Base-by-base conservation (phyloP, 352 stramenopile species). In the Paralagenidium karlingii region DNA sequence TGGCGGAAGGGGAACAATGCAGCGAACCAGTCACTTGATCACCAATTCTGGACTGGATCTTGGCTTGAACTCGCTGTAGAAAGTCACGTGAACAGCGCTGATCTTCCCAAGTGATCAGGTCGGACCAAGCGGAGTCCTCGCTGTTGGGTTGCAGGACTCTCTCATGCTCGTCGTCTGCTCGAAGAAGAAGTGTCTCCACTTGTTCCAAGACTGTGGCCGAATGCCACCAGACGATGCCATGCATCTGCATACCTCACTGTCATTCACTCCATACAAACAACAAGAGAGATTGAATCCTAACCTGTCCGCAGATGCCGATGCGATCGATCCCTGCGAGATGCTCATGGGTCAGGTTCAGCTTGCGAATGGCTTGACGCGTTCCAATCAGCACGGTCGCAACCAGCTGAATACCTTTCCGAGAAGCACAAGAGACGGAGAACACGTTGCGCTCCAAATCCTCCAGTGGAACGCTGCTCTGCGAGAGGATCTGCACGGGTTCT, bases 181-280 rank as follows among this genome's bases (percentile, higher is more conserved):
- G 21, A 25, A 18, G 24, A 38, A 74, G 45, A 13, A 80, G 60
- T 20, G 40, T 42, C 34, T 55, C 44, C 7, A 56, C 45, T 15
- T 46, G 40, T 0, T 49, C 46, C 9, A 50, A 24, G 18, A 82
- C 65, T 0, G 55, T 51, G 2, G 51, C 60, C 19, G 64, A 65
- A 22, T 56, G 63, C 77, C 77, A 90, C 77, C 77, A 90, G 30
- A 87, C 51, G 34, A 90, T 87, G 5, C 77, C 77, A 34, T 90
- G 77, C 77, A 90, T 90, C 74, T 90, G 49, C 22, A 11, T 24
- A 30, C 16, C 2, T 12, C 8, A 34, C 10, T 38, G 9, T 5
- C 15, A 25, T 11, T 27, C 13, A 12, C 4, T 12, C 11, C 18
- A 20, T 24, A 19, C 22, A 10, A 0, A 44, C 19, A 13, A 28